Conservation (phyloP, 2,329 filamentous ascomycete species). For the Sarocladium kiliense region DNA sequence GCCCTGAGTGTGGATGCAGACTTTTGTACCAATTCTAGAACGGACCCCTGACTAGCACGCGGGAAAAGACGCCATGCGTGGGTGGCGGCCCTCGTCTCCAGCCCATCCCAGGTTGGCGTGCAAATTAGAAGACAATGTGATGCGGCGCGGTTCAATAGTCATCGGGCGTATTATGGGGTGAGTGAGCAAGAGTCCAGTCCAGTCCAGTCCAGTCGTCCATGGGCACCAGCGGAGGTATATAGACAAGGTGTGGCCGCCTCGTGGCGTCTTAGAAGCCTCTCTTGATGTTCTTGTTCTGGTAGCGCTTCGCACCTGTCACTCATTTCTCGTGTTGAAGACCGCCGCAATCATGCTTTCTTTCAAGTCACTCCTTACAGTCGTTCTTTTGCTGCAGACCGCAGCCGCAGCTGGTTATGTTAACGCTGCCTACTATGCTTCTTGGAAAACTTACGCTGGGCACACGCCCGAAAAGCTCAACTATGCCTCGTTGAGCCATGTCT, state of each 20-base stretch:
- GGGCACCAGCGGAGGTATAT: background rate
- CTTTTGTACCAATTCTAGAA: conserved; percentile 1
- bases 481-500: conserved; percentile 64
- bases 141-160: background rate
- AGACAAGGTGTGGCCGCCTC: background rate
- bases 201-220: background rate
- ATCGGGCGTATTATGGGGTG: background rate
- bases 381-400: conserved; percentile 9
- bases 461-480: conserved; percentile 43
- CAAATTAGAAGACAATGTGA: background rate
- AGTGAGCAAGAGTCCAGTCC: background rate
- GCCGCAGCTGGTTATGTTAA: conserved; percentile 7
- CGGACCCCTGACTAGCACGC: conserved; percentile 6
- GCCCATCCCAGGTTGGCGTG: background rate
- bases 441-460: background rate
- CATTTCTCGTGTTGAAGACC: conserved; percentile 5
- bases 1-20: conserved; percentile 1
- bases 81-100: conserved; percentile 2
- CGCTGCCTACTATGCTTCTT: conserved; percentile 6
- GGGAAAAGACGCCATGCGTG: background rate
- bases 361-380: conserved; percentile 9
- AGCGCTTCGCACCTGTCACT: conserved; percentile 9
- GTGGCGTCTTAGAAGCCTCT: background rate
- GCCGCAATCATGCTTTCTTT: conserved; percentile 4
- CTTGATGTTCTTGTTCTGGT: background rate